Evolutionary conservation across 805 yeast genomes (phyloP).

Genomic region (Lachancea mirantina): DNA sequence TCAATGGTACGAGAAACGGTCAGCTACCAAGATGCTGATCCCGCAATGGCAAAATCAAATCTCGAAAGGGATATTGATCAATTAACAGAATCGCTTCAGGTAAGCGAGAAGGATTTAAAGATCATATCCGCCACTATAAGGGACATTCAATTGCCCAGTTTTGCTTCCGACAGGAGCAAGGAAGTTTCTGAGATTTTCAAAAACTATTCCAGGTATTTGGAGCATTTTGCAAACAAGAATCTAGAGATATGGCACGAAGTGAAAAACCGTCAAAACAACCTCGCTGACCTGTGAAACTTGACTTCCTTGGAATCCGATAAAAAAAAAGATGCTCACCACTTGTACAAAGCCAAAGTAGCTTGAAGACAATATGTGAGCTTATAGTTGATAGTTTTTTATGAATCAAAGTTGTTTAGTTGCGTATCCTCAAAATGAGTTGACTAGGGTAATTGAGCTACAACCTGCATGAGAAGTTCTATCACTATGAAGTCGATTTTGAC

Average conservation of each 20-base stretch:
- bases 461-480: no score
- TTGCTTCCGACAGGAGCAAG: constrained; percentile 18
- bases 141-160: constrained; percentile 28
- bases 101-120: constrained; percentile 28
- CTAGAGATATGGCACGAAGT: constrained; percentile 25
- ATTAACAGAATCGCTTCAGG: constrained; percentile 17
- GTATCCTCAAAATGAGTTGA: no score
- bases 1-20: constrained; percentile 28
- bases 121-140: constrained; percentile 27
- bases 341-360: no score
- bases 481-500: no score
- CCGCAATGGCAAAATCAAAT: constrained; percentile 14
- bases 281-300: no score
- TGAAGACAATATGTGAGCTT: no score
- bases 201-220: constrained; percentile 25
- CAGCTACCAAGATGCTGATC: constrained; percentile 27
- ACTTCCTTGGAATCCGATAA: no score
- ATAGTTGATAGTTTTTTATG: no score
- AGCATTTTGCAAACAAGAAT: constrained; percentile 24
- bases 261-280: constrained; percentile 5
- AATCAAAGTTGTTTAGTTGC: no score
- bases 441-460: no score
- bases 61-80: constrained; percentile 22
- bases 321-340: no score
- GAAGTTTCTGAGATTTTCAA: constrained; percentile 22